phyloP scores from a whole-genome alignment of 2,329 filamentous ascomycete species.

The Curvularia eragrostidis region DNA sequence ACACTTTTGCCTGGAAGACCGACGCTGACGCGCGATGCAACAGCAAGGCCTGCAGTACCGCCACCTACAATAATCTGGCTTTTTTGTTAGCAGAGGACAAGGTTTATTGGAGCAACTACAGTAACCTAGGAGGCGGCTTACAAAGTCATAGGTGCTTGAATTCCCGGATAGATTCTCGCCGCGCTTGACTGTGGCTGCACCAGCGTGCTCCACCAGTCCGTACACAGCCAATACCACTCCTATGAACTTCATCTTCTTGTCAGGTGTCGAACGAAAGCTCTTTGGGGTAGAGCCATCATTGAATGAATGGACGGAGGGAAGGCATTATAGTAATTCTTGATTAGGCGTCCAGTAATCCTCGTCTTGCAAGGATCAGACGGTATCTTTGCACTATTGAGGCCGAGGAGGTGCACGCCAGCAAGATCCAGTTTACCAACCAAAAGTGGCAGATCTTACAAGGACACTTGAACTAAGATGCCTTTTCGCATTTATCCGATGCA shows the following conservation, averaged over 20 bases:
- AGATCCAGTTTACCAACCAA: conserved; percentile 4
- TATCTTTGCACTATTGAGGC: conserved; percentile 4
- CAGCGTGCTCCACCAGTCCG: conserved; percentile 9
- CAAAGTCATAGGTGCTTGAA: conserved; percentile 13
- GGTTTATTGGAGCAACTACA: background rate
- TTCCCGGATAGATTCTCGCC: background rate
- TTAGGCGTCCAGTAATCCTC: conserved; percentile 2
- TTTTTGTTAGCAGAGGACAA: conserved; percentile 1
- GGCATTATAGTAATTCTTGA: background rate
- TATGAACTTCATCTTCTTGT: conserved; percentile 17
- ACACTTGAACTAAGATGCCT: conserved; percentile 1
- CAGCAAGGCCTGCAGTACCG: conserved; percentile 40
- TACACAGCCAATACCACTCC: conserved; percentile 6
- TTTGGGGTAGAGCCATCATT: background rate
- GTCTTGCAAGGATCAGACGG: background rate
- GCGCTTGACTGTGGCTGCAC: conserved; percentile 3
- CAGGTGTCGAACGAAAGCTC: background rate
- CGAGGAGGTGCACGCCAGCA: conserved; percentile 7
- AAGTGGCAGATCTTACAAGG: conserved; percentile 4
- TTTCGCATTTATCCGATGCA: conserved; percentile 13
- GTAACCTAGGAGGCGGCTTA: background rate
- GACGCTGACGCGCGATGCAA: conserved; percentile 43
- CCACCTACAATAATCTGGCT: conserved; percentile 31
- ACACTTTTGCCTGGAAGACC: conserved; percentile 34
- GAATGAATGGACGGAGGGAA: background rate